Conservation (phyloP, 495 filamentous ascomycete species). For the Lophium mytilinum region DNA sequence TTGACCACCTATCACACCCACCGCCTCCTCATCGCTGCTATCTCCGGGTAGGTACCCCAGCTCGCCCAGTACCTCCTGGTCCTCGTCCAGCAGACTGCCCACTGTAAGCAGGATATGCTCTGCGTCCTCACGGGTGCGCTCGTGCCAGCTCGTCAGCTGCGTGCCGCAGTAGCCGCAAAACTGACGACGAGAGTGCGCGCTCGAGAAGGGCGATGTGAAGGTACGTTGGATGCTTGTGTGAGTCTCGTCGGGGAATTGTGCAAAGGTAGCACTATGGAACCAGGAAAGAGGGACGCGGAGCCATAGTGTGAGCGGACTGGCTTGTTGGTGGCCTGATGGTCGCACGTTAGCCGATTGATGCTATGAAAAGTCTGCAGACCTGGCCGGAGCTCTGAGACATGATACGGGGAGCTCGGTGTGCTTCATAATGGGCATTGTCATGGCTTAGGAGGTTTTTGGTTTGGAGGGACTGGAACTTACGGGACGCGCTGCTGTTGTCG, state of each 20-base stretch:
- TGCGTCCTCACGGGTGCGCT: slow-evolving; percentile 56
- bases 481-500: slow-evolving; percentile 53
- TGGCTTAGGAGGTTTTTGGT: not conserved
- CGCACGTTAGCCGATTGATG: not conserved
- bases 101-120: slow-evolving; percentile 69
- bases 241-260: slow-evolving; percentile 73
- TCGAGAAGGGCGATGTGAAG: slow-evolving; percentile 53
- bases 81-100: slow-evolving; percentile 56
- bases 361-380: no score
- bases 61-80: slow-evolving; percentile 61
- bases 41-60: slow-evolving; percentile 38
- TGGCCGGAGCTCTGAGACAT: not conserved
- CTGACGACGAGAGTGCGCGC: slow-evolving; percentile 45
- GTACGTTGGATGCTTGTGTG: slow-evolving; percentile 59
- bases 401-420: not conserved
- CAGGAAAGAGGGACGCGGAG: slow-evolving; percentile 71
- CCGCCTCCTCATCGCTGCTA: slow-evolving; percentile 19
- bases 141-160: slow-evolving; percentile 70
- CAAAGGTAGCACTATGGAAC: slow-evolving; percentile 62
- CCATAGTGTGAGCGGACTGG: slow-evolving; percentile 64
- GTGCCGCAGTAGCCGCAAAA: slow-evolving; percentile 93
- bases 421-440: not conserved
- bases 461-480: slow-evolving; percentile 41
- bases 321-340: slow-evolving; percentile 52
- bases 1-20: not conserved